phyloP scores from a whole-genome alignment of 169 alveolate species.

The Eimeria maxima region DNA sequence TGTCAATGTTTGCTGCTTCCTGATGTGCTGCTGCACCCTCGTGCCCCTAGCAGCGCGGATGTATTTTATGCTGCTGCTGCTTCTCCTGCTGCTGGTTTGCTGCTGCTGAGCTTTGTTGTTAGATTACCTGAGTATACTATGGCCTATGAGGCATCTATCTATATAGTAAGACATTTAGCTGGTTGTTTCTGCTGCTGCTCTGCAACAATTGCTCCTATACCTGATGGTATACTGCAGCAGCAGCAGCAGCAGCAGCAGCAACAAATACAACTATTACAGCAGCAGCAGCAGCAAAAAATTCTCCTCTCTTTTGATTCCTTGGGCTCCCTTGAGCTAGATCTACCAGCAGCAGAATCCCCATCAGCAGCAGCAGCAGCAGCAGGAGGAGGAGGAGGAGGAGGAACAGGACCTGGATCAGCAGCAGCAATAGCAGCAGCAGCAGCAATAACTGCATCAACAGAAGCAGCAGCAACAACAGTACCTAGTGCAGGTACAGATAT shows the following conservation, averaged over 20 bases:
- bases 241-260: conserved; percentile 9
- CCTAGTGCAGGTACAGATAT: neutral
- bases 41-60: conserved; percentile 71
- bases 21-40: conserved; percentile 71
- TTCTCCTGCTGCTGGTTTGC: conserved; percentile 28
- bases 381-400: too few relatives aligned
- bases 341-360: neutral
- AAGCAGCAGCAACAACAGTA: neutral
- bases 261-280: too few relatives aligned
- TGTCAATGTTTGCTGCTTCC: conserved; percentile 50
- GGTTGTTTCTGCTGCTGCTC: conserved; percentile 35
- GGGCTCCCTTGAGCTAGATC: neutral
- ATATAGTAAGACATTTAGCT: neutral
- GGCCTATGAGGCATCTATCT: conserved; percentile 36
- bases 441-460: conserved; percentile 5
- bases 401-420: too few relatives aligned
- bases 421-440: too few relatives aligned
- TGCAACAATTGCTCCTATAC: conserved; percentile 43
- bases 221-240: conserved; percentile 28
- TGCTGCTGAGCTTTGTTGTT: conserved; percentile 23
- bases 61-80: conserved; percentile 50
- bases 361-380: neutral
- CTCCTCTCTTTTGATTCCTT: conserved; percentile 18
- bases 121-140: conserved; percentile 51
- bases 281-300: neutral